Evolutionary conservation across 164 flowering plant species (phyloP), one percentile per base, ranked within the genome.

Genomic region (Chimonanthus praecox): DNA sequence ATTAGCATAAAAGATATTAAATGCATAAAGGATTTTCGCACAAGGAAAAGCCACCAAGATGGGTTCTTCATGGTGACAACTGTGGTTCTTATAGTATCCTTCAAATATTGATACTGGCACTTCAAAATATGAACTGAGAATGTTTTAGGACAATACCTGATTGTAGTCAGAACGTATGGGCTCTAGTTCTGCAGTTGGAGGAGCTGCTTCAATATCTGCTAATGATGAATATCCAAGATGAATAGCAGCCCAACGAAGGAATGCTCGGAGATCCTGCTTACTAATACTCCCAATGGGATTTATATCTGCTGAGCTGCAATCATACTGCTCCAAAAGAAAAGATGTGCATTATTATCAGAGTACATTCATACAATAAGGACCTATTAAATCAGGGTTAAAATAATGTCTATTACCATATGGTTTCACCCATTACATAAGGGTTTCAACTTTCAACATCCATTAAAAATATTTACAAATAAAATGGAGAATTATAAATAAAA

Each of bases 251-350:
- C 99, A 95, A 63, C 81, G 74, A 64, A 95, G 83, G 80, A 95
- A 95, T 60, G 82, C 76, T 49, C 98, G 88, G 69, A 95, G 87
- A 83, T 95, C 99, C 78, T 85, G 88, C 85, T 95, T 95, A 77
- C 97, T 95, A 48, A 95, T 86, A 80, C 99, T 89, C 75, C 99
- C 99, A 46, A 95, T 95, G 48, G 99, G 99, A 87, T 95, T 95
- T 75, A 95, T 91, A 79, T 95, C 98, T 70, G 98, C 99, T 43
- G 99, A 86, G 83, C 99, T 95, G 84, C 99, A 95, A 81, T 92
- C 99, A 76, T 95, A 95, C 99, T 92, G 87, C n/a, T 33, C 66
- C 71, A 74, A 73, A 73, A 46, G 61, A 68, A 64, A 5, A 68
- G 11, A 54, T 11, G 16, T 15, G 60, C 60, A 54, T 10, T 54